A percentile compares a stretch with the other conserved stretches of the same genome.
These are phyloP conservation scores for Eucalyptus tenuipes DNA, from an alignment of 345 rosid species.

Conservation along the genomic window DNA sequence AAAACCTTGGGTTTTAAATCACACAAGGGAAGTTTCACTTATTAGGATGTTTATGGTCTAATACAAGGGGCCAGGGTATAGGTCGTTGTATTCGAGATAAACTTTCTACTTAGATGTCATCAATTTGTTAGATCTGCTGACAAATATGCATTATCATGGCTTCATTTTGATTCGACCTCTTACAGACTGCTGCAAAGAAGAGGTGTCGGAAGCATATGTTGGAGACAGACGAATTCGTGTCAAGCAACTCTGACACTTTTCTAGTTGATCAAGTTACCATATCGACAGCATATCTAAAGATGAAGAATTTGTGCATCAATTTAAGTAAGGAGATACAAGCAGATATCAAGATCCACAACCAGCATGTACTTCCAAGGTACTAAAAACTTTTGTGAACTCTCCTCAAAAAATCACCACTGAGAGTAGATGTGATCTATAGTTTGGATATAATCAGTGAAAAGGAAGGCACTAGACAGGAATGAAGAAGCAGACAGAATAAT, in stretches of 20 bases:
- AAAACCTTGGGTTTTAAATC: neutral
- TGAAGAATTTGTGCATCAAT: slow-evolving; percentile 56
- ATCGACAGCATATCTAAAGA: slow-evolving; percentile 78
- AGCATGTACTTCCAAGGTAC: slow-evolving; percentile 86
- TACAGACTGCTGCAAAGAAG: slow-evolving; percentile 70
- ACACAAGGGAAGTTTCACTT: neutral
- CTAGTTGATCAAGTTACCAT: slow-evolving; percentile 62
- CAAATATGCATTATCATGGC: neutral
- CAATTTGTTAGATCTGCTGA: neutral
- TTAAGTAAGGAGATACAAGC: slow-evolving; percentile 61
- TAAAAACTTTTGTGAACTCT: neutral
- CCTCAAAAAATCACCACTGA: neutral
- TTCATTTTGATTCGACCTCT: neutral
- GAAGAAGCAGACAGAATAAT: neutral
- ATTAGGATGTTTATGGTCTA: neutral
- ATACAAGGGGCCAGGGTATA: neutral
- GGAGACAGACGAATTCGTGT: slow-evolving; percentile 86
- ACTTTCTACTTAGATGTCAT: neutral
- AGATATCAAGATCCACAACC: slow-evolving; percentile 83
- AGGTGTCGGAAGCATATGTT: slow-evolving; percentile 70
- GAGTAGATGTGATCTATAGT: neutral
- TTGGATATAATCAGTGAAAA: neutral
- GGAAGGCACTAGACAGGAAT: neutral
- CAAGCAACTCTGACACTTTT: slow-evolving; percentile 51
- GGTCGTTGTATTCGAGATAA: neutral